Evolutionary conservation across 805 yeast genomes (phyloP), one percentile per base, ranked within the genome.

Genomic region (Ogataea kodamae): DNA sequence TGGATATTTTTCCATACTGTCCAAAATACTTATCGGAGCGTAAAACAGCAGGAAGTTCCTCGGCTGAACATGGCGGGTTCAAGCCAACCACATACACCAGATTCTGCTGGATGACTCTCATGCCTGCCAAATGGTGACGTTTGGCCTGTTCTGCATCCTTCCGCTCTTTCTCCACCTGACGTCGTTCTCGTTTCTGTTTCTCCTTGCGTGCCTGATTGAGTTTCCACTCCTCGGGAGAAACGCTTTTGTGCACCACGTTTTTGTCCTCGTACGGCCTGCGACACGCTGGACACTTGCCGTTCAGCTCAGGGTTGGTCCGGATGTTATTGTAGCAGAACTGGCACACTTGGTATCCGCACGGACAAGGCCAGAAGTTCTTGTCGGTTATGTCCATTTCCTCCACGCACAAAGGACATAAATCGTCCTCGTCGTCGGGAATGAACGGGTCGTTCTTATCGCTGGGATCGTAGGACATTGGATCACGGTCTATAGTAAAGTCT

Each of bases 311-410:
- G 50, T 90, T 90, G 46, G 87, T 92, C 45, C 96, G 75, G 52
- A 92, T 92, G 59, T 89, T 90, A 65, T 92, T 92, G 70, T 90
- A 92, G 61, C 99, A 92, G 57, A 92, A 92, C 69, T 90, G 97
- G 61, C 99, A 92, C 39, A 92, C 85, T 59, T 94, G 97, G 55
- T 92, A 92, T 12, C 99, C 99, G 66, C 99, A 92, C 1, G 97
- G 97, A 68, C 99, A 92, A n/a, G 99, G 99, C 60, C 83, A 87
- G 70, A 92, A 92, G 65, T 88, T 86, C 55, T 84, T 87, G 62
- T 92, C 98, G 11, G 95, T 83, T 29, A 90, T 78, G 61, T 92
- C 99, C 88, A 92, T 81, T 58, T 92, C 97, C 63, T 92, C 99
- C 54, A 89, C 90, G 67, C 99, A 92, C 44, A 92, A 74, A 37